These are phyloP conservation scores for Suhomyces atakaporum DNA, from an alignment of 1,139 yeast species.

Conservation along the genomic window DNA sequence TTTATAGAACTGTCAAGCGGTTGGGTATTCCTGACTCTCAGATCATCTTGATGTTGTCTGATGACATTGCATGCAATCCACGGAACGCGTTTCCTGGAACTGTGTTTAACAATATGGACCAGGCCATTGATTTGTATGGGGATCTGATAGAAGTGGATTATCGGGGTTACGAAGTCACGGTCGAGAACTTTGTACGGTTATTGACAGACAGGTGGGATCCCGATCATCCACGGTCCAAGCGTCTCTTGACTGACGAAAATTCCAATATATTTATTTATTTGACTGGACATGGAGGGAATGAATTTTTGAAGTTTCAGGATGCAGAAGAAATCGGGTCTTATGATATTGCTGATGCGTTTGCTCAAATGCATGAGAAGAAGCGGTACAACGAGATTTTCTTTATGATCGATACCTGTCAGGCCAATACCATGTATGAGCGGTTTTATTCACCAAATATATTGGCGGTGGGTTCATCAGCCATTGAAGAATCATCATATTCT, in stretches of 20 bases:
- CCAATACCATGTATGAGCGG: conserved; percentile 93
- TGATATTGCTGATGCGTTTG: conserved; percentile 96
- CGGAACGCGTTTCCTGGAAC: conserved; percentile 95
- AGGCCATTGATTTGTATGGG: conserved; percentile 92
- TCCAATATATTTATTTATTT: conserved; percentile 90
- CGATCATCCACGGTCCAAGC: conserved; percentile 88
- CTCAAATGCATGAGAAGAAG: conserved; percentile 94
- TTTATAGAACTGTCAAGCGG: conserved; percentile 93
- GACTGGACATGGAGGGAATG: conserved; percentile 99
- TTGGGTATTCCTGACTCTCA: conserved; percentile 98
- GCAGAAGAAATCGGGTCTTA: conserved; percentile 96
- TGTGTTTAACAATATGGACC: conserved; percentile 90
- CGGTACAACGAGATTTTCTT: conserved; percentile 93
- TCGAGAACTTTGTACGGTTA: conserved; percentile 86
- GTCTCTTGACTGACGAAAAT: conserved; percentile 88
- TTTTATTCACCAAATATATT: conserved; percentile 90
- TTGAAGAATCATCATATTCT: conserved; percentile 90
- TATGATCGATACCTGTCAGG: conserved; percentile 99
- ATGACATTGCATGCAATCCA: conserved; percentile 96
- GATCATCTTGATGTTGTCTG: conserved; percentile 92
- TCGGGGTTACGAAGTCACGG: conserved; percentile 97
- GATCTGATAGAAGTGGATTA: conserved; percentile 95
- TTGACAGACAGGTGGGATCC: conserved; percentile 95
- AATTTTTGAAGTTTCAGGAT: conserved; percentile 94
- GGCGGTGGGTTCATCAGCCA: conserved; percentile 89